Conservation (phyloP, 345 rosid species). For the Linum trigynum region DNA sequence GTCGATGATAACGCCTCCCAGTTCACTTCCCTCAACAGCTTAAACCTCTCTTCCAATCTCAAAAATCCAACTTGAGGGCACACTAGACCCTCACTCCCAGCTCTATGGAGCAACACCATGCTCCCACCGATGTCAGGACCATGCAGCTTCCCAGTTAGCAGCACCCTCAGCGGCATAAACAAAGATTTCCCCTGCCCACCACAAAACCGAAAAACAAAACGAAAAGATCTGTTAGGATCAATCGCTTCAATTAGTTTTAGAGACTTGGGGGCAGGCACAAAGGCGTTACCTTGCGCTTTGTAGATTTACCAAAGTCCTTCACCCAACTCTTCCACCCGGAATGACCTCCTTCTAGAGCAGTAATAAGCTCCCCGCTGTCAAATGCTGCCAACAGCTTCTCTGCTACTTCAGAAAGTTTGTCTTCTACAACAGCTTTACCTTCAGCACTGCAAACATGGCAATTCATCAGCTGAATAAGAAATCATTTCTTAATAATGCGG, state of each 20-base stretch:
- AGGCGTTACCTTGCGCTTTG: conserved; percentile 60
- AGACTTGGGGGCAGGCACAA: not conserved
- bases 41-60: conserved; percentile 53
- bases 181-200: conserved; percentile 68
- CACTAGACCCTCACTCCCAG: conserved; percentile 49
- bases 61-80: conserved; percentile 48
- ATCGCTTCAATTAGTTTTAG: not conserved
- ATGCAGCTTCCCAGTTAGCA: conserved; percentile 81
- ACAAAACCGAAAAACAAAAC: conserved; percentile 4
- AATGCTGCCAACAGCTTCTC: conserved; percentile 64
- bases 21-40: conserved; percentile 47
- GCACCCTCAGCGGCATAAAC: conserved; percentile 77
- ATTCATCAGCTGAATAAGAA: no score
- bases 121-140: conserved; percentile 86
- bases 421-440: conserved; percentile 53
- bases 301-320: conserved; percentile 67
- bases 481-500: no score
- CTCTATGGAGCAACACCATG: conserved; percentile 55
- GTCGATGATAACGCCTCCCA: conserved; percentile 43
- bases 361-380: conserved; percentile 63
- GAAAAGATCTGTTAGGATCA: not conserved
- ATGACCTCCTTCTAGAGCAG: conserved; percentile 64
- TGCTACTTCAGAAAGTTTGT: conserved; percentile 68
- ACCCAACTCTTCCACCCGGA: conserved; percentile 92
- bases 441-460: conserved; percentile 42